These are phyloP conservation scores for Cucurbita moschata DNA, from an alignment of 306 rosid genomes.

Conservation along the genomic window DNA sequence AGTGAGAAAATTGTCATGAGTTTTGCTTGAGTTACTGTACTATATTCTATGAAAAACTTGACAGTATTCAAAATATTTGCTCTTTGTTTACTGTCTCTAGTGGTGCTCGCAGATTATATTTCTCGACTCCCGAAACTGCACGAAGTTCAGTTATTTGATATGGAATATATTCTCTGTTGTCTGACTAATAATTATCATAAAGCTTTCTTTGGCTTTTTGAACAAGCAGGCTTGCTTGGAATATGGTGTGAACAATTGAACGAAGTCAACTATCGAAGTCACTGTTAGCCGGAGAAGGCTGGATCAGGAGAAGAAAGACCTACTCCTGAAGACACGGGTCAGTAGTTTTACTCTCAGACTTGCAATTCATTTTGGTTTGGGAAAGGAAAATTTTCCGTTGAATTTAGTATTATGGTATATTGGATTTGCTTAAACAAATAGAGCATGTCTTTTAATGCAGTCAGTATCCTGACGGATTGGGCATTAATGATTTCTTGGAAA, in stretches of 20 bases:
- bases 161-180: neutral
- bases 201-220: slow-evolving; percentile 3
- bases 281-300: neutral
- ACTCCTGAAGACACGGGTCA: neutral
- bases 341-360: neutral
- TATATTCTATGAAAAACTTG: neutral
- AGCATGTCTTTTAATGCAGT: neutral
- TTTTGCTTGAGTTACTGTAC: neutral
- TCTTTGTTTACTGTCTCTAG: neutral
- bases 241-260: neutral
- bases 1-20: neutral
- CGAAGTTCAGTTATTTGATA: neutral
- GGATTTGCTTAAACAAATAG: neutral
- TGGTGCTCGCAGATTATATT: neutral
- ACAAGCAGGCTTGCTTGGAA: neutral
- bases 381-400: neutral
- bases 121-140: neutral
- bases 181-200: neutral
- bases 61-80: neutral
- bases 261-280: neutral
- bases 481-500: neutral
- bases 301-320: neutral
- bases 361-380: neutral
- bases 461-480: neutral
- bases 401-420: neutral